Conservation (phyloP, 345 rosid genomes). For the Aurinia saxatilis region DNA sequence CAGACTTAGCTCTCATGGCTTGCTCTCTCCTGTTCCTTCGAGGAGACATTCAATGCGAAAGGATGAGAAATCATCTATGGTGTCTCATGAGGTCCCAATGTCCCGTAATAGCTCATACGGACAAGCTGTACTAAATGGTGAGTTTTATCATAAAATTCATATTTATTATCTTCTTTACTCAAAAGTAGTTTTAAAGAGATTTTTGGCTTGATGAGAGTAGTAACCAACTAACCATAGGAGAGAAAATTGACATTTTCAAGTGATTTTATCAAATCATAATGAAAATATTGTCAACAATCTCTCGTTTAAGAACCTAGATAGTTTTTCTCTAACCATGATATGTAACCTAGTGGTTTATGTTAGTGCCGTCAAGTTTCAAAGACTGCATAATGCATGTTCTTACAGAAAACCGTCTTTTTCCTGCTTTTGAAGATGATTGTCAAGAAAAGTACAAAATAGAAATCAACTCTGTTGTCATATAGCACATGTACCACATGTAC, state of each 20-base stretch:
- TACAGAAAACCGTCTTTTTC: neutral
- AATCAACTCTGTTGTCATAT: conserved; percentile 14
- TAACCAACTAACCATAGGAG: neutral
- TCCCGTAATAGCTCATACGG: conserved; percentile 65
- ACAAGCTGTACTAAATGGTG: conserved; percentile 87
- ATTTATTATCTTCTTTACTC: neutral
- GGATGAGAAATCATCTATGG: conserved; percentile 30
- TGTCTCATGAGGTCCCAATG: conserved; percentile 61
- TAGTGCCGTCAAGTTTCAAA: too few relatives aligned
- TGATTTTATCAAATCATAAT: neutral
- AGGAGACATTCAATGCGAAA: conserved; percentile 26
- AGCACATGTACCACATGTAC: conserved; percentile 21
- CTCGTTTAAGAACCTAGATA: neutral
- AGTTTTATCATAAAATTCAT: conserved; percentile 12
- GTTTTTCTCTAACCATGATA: too few relatives aligned
- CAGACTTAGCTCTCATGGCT: conserved; percentile 46
- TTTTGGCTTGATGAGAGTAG: neutral
- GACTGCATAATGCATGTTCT: too few relatives aligned
- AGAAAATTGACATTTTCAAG: neutral
- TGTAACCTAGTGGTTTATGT: too few relatives aligned
- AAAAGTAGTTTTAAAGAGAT: neutral
- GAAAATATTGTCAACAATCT: neutral
- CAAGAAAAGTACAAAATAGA: conserved; percentile 19
- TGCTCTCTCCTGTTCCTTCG: conserved; percentile 46
- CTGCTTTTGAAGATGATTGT: neutral